Percentiles rank a stretch among this genome's conserved stretches.
Conservation (phyloP, 2,329 filamentous ascomycete genomes). For the Polychaeton citri region DNA sequence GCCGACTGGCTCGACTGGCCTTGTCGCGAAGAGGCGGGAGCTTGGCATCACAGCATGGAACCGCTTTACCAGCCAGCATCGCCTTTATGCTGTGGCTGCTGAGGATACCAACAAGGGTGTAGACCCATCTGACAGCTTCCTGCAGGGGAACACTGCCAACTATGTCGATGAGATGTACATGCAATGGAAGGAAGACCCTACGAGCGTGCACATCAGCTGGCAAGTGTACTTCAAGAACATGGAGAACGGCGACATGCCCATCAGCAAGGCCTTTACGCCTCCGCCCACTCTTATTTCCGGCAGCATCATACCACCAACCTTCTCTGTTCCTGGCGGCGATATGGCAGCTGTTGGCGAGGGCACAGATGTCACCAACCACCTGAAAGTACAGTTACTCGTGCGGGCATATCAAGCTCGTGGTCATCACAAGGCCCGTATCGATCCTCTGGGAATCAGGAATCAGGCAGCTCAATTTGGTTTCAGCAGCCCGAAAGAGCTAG, state of each 20-base stretch:
- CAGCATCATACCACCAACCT: constrained; percentile 60
- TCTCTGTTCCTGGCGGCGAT: constrained; percentile 41
- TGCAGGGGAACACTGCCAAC: constrained; percentile 92
- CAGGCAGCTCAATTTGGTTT: constrained; percentile 75
- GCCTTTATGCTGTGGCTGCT: constrained; percentile 45
- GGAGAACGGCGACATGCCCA: constrained; percentile 95
- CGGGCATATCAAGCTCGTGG: constrained; percentile 96
- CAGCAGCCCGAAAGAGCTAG: constrained; percentile 80
- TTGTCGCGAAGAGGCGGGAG: constrained; percentile 35
- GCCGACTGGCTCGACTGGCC: constrained; percentile 22
- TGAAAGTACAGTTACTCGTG: constrained; percentile 95
- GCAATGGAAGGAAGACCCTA: constrained; percentile 87
- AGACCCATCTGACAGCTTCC: constrained; percentile 89
- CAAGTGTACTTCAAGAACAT: constrained; percentile 99
- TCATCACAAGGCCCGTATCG: constrained; percentile 96
- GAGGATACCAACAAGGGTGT: constrained; percentile 49
- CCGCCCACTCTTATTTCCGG: constrained; percentile 82
- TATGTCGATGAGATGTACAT: constrained; percentile 99
- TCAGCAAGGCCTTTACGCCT: constrained; percentile 91
- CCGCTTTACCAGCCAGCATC: constrained; percentile 32
- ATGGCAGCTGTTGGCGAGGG: constrained; percentile 52
- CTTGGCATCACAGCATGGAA: constrained; percentile 28
- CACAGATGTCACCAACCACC: constrained; percentile 81
- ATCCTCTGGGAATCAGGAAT: constrained; percentile 85
- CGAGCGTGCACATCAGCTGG: constrained; percentile 95